Evolutionary conservation across 371 early-diverging fungal genomes (phyloP).

Genomic region (Haplosporangium sp.): DNA sequence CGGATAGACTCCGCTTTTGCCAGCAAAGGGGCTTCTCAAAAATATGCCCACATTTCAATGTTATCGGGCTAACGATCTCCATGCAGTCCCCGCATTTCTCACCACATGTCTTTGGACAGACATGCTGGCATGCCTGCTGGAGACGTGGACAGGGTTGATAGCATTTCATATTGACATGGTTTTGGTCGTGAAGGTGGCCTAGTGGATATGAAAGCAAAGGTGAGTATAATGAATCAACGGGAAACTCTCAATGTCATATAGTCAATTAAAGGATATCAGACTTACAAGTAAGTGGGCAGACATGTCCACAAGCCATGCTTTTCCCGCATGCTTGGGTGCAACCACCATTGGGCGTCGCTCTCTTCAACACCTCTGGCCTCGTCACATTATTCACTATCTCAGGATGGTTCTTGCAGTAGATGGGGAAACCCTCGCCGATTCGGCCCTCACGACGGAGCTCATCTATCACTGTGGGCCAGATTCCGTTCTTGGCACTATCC

Average conservation of each 20-base stretch:
- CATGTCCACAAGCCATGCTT: conserved; percentile 51
- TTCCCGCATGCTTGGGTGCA: conserved; percentile 38
- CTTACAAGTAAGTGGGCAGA: conserved; percentile 54
- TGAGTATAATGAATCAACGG: not conserved
- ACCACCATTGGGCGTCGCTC: conserved; percentile 56
- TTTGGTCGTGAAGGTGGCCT: conserved; percentile 47
- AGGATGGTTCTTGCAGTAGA: conserved; percentile 61
- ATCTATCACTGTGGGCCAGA: conserved; percentile 60
- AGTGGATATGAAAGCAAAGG: not conserved
- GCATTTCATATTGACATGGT: conserved; percentile 48
- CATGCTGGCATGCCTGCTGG: conserved; percentile 45
- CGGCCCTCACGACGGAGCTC: conserved; percentile 33
- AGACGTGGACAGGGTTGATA: conserved; percentile 56
- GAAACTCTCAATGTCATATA: no score
- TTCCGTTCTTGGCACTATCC: conserved; percentile 21
- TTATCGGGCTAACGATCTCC: conserved; percentile 26
- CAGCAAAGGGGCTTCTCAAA: conserved; percentile 33
- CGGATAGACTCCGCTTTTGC: conserved; percentile 24
- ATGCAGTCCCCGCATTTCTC: conserved; percentile 58
- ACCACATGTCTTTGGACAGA: conserved; percentile 56
- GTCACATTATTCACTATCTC: conserved; percentile 15
- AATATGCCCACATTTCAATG: conserved; percentile 49
- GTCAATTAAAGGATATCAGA: not conserved
- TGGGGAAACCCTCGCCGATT: conserved; percentile 56
- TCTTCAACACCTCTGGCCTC: conserved; percentile 26